A percentile compares a stretch with the other conserved stretches of the same genome.
Conservation (phyloP, 1,139 yeast species). For the Diutina rugosa region DNA sequence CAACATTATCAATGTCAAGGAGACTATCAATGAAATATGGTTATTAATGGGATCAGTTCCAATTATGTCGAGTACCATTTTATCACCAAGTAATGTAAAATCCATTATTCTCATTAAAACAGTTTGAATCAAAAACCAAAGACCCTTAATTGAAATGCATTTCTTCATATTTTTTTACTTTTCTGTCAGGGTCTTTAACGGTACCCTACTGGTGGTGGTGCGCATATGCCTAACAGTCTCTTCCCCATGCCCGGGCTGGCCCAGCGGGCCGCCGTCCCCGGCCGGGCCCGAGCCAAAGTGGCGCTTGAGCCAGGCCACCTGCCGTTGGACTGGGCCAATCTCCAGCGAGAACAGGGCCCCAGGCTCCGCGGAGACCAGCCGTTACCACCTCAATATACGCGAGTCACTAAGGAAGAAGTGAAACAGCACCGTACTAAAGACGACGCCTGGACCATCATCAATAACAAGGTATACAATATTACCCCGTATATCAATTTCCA, state of each 20-base stretch:
- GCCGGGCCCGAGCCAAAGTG: slow-evolving; percentile 29
- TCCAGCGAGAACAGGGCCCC: slow-evolving; percentile 24
- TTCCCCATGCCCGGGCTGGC: slow-evolving; percentile 7
- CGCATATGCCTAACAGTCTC: slow-evolving; percentile 3
- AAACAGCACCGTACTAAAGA: slow-evolving; percentile 39
- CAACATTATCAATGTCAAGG: no score
- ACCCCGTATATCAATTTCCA: slow-evolving; percentile 77
- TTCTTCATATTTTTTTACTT: no score
- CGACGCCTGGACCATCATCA: slow-evolving; percentile 81
- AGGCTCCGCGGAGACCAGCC: slow-evolving; percentile 27
- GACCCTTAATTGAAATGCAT: no score
- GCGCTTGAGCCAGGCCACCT: slow-evolving; percentile 68
- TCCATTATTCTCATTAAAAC: no score
- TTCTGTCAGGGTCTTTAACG: no score
- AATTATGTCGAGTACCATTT: no score
- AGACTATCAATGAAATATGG: no score
- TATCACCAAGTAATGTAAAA: no score
- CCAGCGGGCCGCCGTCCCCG: slow-evolving; percentile 5
- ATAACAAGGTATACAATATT: slow-evolving; percentile 73
- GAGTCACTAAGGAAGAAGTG: slow-evolving; percentile 49
- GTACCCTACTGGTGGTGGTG: no score
- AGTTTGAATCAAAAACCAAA: no score
- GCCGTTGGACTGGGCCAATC: slow-evolving; percentile 74
- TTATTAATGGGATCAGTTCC: no score
- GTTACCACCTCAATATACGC: slow-evolving; percentile 28